Base-by-base conservation (phyloP, 2,329 filamentous ascomycete species). In the Didymella pomorum region DNA sequence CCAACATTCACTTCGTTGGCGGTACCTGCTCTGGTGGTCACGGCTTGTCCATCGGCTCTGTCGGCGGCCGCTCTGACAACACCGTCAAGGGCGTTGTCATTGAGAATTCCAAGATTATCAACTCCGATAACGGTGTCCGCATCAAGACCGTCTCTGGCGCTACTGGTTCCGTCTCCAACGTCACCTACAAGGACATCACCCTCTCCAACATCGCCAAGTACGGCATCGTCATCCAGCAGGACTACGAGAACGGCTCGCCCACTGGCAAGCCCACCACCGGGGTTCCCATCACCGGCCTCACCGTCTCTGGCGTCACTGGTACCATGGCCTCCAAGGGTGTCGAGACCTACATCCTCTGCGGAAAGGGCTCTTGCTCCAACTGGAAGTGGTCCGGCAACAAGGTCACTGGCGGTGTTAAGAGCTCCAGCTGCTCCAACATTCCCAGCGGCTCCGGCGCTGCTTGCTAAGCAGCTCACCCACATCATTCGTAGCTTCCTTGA, bases 1-100 rank as follows among this genome's bases (percentile, higher is more conserved):
- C 76, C 21, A 66, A 77, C 60, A 77, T 78, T 55, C 67, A 67
- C 51, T 76, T 78, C 60, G 58, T 55, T 6, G 76, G 76, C 39
- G 78, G 78, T 21, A 76, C 78, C 18, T 85, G 83, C 72, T 78
- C 77, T 2, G 82, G 82, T 21, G 82, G 83, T n/a, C 84, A 86
- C 69, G 85, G 85, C 50, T 76, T 88, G 18, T 84, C 82, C 55
- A 86, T 88, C 64, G 84, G 85, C 48, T 85, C 82, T 6, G 82
- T 87, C n/a, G 84, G 85, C 41, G 83, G 83, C 14, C 83, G 84
- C 47, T 69, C 66, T 50, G 75, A 86, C 75, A 87, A 88, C 76
- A 73, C 66, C 8, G 86, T 88, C 51, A 71, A 79, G 25, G 81
- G 78, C 50, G 79, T 88, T n/a, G 78, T 76, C 23, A 83, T 88